These are phyloP conservation scores for Ephemerocybe angulata DNA, from an alignment of 768 basidiomycete genomes.

Conservation along the genomic window DNA sequence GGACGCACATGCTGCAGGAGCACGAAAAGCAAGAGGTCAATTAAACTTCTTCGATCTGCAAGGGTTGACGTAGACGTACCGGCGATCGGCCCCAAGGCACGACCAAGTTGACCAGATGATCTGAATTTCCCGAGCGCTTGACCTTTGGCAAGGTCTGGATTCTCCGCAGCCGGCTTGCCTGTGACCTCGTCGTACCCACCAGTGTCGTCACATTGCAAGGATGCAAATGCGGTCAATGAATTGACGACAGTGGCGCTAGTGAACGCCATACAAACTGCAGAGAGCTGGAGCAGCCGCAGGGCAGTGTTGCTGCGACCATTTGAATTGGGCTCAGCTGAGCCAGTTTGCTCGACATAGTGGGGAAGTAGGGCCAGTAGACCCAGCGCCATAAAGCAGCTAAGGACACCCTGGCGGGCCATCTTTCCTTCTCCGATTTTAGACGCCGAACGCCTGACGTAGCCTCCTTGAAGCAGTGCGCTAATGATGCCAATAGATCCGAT, in stretches of 20 bases:
- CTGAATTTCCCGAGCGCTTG: constrained; percentile 82
- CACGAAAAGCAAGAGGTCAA: constrained; percentile 14
- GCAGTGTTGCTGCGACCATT: no score
- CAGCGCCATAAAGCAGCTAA: constrained; percentile 69
- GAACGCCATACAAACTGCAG: constrained; percentile 84
- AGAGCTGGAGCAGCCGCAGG: constrained; percentile 55
- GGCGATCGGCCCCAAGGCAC: constrained; percentile 89
- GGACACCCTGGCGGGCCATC: constrained; percentile 81
- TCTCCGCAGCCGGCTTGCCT: constrained; percentile 50
- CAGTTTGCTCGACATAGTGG: constrained; percentile 38
- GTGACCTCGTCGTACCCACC: constrained; percentile 47
- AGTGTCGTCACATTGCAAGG: constrained; percentile 82
- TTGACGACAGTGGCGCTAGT: constrained; percentile 96
- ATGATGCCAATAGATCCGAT: constrained; percentile 88
- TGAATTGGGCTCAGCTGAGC: background rate
- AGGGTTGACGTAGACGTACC: constrained; percentile 45
- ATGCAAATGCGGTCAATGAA: constrained; percentile 86
- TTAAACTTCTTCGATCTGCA: background rate
- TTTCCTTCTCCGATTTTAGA: constrained; percentile 72
- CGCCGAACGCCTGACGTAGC: constrained; percentile 84
- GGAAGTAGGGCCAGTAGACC: constrained; percentile 71
- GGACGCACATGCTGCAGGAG: constrained; percentile 65
- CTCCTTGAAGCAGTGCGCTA: constrained; percentile 87
- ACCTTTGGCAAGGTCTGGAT: constrained; percentile 77
- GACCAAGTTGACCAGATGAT: constrained; percentile 90